Percentiles rank a stretch among this genome's conserved stretches.
phyloP scores from a whole-genome alignment of 179 eudicot genomes.

The Beta macrorhiza region DNA sequence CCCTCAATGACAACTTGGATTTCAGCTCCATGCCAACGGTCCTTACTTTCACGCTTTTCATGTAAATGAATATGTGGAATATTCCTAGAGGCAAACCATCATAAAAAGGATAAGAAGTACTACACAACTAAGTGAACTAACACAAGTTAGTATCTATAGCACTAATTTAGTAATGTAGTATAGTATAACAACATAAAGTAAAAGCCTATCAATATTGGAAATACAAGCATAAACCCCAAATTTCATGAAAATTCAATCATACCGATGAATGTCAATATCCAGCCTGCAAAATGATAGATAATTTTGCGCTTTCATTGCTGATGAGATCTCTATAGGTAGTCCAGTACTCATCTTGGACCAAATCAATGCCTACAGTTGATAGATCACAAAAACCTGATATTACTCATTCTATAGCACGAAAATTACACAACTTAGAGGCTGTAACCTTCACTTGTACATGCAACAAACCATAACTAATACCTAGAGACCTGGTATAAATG shows the following conservation, averaged over 20 bases:
- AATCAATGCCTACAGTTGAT: constrained; percentile 68
- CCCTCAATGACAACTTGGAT: constrained; percentile 98
- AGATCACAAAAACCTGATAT: constrained; percentile 5
- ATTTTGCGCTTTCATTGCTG: constrained; percentile 81
- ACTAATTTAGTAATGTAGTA: not conserved
- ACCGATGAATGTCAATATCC: constrained; percentile 96
- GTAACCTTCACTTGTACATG: not conserved
- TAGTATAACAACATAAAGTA: not conserved
- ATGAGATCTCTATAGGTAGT: constrained; percentile 91
- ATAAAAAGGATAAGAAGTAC: not conserved
- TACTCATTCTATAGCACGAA: not conserved
- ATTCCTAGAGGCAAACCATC: constrained; percentile 49
- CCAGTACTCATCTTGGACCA: constrained; percentile 99
- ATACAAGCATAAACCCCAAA: constrained; percentile 14
- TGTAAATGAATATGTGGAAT: constrained; percentile 91
- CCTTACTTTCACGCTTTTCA: constrained; percentile 76
- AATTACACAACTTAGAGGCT: not conserved
- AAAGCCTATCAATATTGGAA: not conserved
- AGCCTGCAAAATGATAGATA: constrained; percentile 81
- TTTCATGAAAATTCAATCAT: constrained; percentile 21
- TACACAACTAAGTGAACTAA: not conserved
- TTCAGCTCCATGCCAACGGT: constrained; percentile 97
- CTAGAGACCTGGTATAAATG: not conserved
- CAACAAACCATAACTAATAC: not conserved
- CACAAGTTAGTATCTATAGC: not conserved